Percentiles rank a stretch among this genome's conserved stretches.
These are phyloP conservation scores for Talaromyces amestolkiae DNA, from an alignment of 2,329 filamentous ascomycete species.

Conservation along the genomic window DNA sequence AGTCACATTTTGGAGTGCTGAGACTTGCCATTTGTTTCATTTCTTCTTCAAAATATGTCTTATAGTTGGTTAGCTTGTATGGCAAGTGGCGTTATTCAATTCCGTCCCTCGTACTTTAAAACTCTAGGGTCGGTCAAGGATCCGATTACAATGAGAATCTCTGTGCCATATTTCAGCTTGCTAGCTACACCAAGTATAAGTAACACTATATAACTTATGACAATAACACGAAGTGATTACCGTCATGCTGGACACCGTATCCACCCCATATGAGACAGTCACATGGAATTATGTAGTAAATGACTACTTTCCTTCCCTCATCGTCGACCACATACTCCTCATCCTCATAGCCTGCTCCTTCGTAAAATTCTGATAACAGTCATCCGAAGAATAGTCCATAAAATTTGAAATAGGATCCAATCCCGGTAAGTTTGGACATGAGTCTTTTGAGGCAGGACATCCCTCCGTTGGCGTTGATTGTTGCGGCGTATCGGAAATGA, in stretches of 20 bases:
- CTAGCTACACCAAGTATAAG: neutral
- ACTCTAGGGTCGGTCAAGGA: neutral
- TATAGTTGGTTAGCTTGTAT: neutral
- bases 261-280: neutral
- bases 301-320: conserved; percentile 35
- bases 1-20: neutral
- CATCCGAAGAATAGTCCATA: conserved; percentile 60
- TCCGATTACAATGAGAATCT: neutral
- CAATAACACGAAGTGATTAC: neutral
- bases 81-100: conserved; percentile 2
- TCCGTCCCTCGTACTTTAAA: neutral
- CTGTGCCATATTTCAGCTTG: neutral
- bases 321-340: conserved; percentile 51
- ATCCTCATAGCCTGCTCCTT: conserved; percentile 51
- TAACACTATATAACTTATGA: neutral
- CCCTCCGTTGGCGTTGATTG: conserved; percentile 58
- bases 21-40: neutral
- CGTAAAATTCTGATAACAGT: conserved; percentile 55
- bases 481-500: conserved; percentile 46
- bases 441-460: conserved; percentile 53
- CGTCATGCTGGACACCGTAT: neutral
- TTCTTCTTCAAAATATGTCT: conserved; percentile 4
- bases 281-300: neutral
- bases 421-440: conserved; percentile 47
- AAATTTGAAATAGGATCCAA: conserved; percentile 57